A percentile compares a stretch with the other conserved stretches of the same genome.
Evolutionary conservation across 2,329 filamentous ascomycete genomes (phyloP).

Genomic region (Ceratocystiopsis sp.): DNA sequence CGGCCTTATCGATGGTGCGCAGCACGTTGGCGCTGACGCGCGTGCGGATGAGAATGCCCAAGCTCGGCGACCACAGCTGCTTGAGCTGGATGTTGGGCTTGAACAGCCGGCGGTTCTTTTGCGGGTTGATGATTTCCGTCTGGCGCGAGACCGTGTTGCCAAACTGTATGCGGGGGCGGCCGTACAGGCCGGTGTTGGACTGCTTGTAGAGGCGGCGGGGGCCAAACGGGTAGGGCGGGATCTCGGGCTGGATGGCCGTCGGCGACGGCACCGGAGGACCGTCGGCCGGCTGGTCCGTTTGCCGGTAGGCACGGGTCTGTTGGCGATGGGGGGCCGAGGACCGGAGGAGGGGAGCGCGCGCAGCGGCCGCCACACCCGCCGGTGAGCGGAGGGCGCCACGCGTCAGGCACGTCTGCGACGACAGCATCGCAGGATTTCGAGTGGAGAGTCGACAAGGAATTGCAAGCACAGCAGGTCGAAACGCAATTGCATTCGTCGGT

Average conservation of each 20-base stretch:
- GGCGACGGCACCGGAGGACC: constrained; percentile 26
- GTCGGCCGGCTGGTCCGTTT: constrained; percentile 8
- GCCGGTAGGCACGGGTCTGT: constrained; percentile 13
- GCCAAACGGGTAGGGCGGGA: constrained; percentile 58
- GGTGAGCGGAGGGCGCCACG: no score
- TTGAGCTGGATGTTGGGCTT: constrained; percentile 57
- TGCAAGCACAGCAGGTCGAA: no score
- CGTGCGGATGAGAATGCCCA: constrained; percentile 47
- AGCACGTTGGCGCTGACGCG: constrained; percentile 54
- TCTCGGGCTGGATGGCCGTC: constrained; percentile 21
- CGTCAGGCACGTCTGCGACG: no score
- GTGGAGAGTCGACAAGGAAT: no score
- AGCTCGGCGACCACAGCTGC: constrained; percentile 44
- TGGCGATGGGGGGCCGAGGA: no score
- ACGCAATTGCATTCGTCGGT: no score
- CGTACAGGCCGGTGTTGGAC: constrained; percentile 60
- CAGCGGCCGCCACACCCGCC: no score
- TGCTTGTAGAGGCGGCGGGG: constrained; percentile 59
- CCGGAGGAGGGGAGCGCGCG: no score
- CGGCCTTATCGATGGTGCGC: constrained; percentile 63
- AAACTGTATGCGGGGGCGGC: constrained; percentile 51
- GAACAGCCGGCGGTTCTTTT: constrained; percentile 56
- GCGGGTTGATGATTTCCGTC: constrained; percentile 31
- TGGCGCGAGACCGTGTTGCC: constrained; percentile 60
- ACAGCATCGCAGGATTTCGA: no score